Evolutionary conservation across 2,329 filamentous ascomycete genomes (phyloP).

Genomic region (Fusarium sp.): DNA sequence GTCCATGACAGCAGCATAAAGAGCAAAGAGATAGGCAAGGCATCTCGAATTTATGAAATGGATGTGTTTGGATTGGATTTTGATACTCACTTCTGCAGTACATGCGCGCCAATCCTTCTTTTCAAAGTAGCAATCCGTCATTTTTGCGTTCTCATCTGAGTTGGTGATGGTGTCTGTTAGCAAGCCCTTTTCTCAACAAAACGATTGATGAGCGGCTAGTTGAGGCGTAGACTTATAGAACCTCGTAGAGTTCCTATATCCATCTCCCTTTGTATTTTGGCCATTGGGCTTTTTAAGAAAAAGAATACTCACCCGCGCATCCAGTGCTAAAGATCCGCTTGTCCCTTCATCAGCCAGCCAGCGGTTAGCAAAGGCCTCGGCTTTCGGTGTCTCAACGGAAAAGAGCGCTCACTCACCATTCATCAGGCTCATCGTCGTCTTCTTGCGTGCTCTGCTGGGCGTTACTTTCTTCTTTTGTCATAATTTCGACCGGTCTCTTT

Average conservation of each 20-base stretch:
- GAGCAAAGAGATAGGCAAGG: neutral
- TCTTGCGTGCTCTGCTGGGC: constrained; percentile 48
- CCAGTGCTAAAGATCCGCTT: constrained; percentile 97
- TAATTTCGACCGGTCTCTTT: constrained; percentile 40
- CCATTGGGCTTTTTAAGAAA: neutral
- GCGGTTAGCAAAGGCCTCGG: constrained; percentile 40
- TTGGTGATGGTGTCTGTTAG: constrained; percentile 1
- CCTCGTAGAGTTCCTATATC: neutral
- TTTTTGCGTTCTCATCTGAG: constrained; percentile 83
- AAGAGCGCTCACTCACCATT: constrained; percentile 72
- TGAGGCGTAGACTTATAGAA: neutral
- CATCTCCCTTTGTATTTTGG: neutral
- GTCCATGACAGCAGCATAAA: neutral
- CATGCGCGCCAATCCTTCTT: constrained; percentile 96
- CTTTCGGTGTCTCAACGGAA: constrained; percentile 12
- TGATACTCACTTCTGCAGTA: constrained; percentile 79
- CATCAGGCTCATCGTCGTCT: constrained; percentile 84
- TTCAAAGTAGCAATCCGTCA: constrained; percentile 96
- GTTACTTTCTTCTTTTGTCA: constrained; percentile 64
- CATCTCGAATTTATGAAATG: neutral
- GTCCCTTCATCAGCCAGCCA: constrained; percentile 81
- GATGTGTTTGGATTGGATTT: fast-evolving
- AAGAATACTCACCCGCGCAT: constrained; percentile 75
- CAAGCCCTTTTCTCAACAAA: constrained; percentile 20
- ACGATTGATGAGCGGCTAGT: neutral